These are phyloP conservation scores for Scheffersomyces quercinus DNA, from an alignment of 1,139 yeast species.

Conservation along the genomic window DNA sequence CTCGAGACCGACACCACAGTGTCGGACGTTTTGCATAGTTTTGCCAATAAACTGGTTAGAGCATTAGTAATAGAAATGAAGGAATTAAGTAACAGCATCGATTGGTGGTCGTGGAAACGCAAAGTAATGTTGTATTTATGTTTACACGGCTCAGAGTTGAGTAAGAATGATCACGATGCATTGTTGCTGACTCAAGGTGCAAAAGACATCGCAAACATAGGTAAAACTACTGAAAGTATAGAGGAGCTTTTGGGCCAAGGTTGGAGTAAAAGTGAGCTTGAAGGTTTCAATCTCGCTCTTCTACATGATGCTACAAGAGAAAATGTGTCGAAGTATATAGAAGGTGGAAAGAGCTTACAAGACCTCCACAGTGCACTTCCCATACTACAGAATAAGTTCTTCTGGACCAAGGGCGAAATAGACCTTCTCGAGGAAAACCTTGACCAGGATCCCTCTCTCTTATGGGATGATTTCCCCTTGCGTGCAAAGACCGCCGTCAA, in stretches of 20 bases:
- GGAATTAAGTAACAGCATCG: no score
- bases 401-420: slow-evolving; percentile 9
- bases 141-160: background rate
- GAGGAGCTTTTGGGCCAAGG: background rate
- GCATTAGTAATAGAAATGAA: no score
- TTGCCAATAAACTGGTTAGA: background rate
- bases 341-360: background rate
- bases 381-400: background rate
- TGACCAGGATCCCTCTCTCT: no score
- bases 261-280: background rate
- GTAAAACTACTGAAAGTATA: background rate
- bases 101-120: background rate
- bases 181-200: background rate
- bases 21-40: background rate
- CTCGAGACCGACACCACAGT: background rate
- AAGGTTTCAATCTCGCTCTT: background rate
- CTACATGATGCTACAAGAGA: background rate
- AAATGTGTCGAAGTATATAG: background rate
- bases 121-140: background rate
- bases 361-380: background rate
- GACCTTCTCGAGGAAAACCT: slow-evolving; percentile 1
- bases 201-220: background rate
- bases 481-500: no score
- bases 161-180: background rate
- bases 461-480: no score